Evolutionary conservation across 768 basidiomycete species (phyloP), one percentile per base, ranked within the genome.

Genomic region (Glaciozyma martinii): DNA sequence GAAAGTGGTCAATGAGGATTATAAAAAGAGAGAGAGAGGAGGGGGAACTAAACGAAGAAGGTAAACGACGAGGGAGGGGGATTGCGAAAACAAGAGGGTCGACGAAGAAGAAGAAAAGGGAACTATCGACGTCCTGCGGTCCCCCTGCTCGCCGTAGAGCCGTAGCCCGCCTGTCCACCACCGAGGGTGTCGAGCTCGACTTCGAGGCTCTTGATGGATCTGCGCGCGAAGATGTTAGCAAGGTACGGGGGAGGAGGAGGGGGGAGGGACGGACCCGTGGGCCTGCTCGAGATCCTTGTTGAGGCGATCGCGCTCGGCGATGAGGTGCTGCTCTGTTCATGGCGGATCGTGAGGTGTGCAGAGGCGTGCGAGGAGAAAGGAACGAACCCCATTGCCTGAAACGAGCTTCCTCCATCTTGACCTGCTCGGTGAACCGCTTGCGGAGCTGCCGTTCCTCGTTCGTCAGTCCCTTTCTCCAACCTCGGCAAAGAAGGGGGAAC

Each of bases 361-460:
- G n/a, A 18, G 40, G 50, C 1, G 23, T 56, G n/a, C 33, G 33
- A 66, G 46, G 25, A 7, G 15, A 29, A 0, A 18, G 23, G 19
- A 47, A 30, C 79, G 94, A 90, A 77, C 98, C 95, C 95, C 95
- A 99, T 72, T 97, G 92, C 77, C 95, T 85, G 83, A 99, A 99
- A 66, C 95, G 82, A 18, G 89, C 83, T 76, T 99, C 95, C 80
- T 99, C 95, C 63, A 90, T 82, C 81, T 99, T 99, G 83, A 99
- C 95, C 80, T 99, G 95, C 78, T 99, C 95, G 37, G 95, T 99
- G 79, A 99, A 99, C 67, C 92, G 85, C 82, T 93, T 97, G 75
- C 94, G 83, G 67, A 98, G 84, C 62, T 64, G 57, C 6, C 19
- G 9, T 16, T 25, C 1, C 15, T 5, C 4, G n/a, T 15, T 29